These are phyloP conservation scores for Thelonectria blattea DNA, from an alignment of 2,329 filamentous ascomycete genomes.

Conservation along the genomic window DNA sequence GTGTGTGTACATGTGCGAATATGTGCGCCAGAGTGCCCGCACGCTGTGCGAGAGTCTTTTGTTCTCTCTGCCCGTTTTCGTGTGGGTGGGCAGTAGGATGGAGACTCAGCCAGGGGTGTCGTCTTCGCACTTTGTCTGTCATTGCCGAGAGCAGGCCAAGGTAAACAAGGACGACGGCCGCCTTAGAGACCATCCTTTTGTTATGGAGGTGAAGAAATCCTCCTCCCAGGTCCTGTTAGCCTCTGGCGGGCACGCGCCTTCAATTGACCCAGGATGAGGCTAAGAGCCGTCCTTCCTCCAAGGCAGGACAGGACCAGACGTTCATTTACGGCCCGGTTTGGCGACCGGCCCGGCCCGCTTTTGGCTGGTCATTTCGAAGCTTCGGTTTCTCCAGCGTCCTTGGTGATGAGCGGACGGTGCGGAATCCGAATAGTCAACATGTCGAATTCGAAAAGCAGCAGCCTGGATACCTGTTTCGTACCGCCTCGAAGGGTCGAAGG, in stretches of 20 bases:
- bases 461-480: not conserved
- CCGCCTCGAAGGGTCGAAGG: not conserved
- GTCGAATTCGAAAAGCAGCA: not conserved
- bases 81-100: constrained; percentile 16
- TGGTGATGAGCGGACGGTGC: constrained; percentile 5
- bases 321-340: constrained; percentile 35
- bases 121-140: constrained; percentile 24
- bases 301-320: constrained; percentile 25
- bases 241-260: constrained; percentile 22
- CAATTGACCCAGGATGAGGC: constrained; percentile 15
- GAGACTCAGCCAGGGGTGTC: constrained; percentile 12
- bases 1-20: constrained; percentile 10
- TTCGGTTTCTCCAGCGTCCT: constrained; percentile 6
- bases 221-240: constrained; percentile 14
- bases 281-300: constrained; percentile 18
- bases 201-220: constrained; percentile 21
- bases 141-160: constrained; percentile 22
- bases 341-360: constrained; percentile 37
- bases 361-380: constrained; percentile 24
- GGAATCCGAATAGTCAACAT: constrained; percentile 7
- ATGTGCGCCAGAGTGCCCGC: constrained; percentile 2
- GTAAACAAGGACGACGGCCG: constrained; percentile 25
- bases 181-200: constrained; percentile 23
- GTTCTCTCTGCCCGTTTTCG: constrained; percentile 6
- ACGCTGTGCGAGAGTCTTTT: constrained; percentile 8